Percentiles rank a stretch among this genome's conserved stretches.
Conservation (phyloP, 139 green algal species). For the Chlamydomonas sp. region DNA sequence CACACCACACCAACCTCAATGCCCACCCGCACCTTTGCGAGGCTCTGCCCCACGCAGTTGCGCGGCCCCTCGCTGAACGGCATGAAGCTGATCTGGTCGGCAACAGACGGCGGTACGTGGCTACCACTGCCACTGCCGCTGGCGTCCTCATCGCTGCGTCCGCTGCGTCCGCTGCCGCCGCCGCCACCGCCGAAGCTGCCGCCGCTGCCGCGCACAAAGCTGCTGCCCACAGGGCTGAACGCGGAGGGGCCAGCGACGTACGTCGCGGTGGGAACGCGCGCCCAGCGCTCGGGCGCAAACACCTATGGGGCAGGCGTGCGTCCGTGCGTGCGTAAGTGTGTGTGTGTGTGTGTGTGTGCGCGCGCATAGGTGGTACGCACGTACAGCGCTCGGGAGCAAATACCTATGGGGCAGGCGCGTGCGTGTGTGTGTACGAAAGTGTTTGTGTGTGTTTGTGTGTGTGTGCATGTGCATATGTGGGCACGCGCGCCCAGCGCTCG, state of each 20-base stretch:
- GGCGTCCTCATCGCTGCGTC: background rate
- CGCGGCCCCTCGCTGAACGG: constrained; percentile 13
- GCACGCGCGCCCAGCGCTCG: too few relatives aligned
- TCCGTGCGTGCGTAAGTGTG: too few relatives aligned
- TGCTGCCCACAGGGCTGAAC: background rate
- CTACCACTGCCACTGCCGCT: background rate
- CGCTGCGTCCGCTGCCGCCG: background rate
- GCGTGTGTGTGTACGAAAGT: too few relatives aligned
- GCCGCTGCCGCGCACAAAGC: background rate
- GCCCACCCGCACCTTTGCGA: constrained; percentile 58
- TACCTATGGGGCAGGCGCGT: too few relatives aligned
- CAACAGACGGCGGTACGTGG: background rate
- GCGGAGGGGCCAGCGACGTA: background rate
- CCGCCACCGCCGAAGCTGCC: background rate
- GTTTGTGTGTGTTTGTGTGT: too few relatives aligned
- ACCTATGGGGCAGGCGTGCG: constrained; percentile 20
- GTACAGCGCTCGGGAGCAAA: too few relatives aligned
- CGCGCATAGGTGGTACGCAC: too few relatives aligned
- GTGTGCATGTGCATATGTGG: too few relatives aligned
- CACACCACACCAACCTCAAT: too few relatives aligned
- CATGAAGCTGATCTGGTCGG: background rate
- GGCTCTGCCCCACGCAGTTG: constrained; percentile 59
- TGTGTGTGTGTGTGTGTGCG: too few relatives aligned
- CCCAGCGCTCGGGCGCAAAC: constrained; percentile 51
- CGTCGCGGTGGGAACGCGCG: constrained; percentile 14